Base-by-base conservation (phyloP, 1,284 basidiomycete genomes). In the Rhodotorula sp. region DNA sequence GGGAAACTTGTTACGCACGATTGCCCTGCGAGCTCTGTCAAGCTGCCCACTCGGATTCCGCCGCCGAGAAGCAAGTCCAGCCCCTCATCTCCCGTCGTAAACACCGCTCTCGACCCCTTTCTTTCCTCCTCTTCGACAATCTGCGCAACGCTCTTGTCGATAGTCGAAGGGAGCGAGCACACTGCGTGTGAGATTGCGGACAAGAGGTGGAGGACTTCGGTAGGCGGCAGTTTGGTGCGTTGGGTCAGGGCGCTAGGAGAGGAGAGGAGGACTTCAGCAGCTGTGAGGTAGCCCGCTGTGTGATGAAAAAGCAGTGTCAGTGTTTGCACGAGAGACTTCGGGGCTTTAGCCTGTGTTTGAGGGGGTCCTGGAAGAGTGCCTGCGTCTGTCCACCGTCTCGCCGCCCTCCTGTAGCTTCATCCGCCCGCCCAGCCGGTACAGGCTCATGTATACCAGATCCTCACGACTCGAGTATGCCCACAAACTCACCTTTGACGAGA, bases 21-120 rank as follows among this genome's bases (percentile, higher is more conserved):
- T 26, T 73, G 66, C 24, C 73, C 73, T 1, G 70, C 73, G 4
- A 74, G 44, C 58, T 74, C 73, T 0, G 73, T 74, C 28, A 74
- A 8, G 50, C 28, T 55, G 5, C 73, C 70, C 11, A 64, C 20
- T 9, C 59, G 50, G 22, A 74, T 47, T 3, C 73, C 73, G 22
- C 65, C 66, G 20, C 64, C 70, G 10, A 74, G 57, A 31, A 74
- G 37, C 5, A 20, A 28, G 44, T 74, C 73, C 30, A 74, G 28
- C 15, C 59, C 59, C 0, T 52, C n/a, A 31, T 74, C 73, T 1
- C 70, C 68, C 28, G 62, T 66, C 34, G 68, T 65, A 28, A 70
- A 53, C 11, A 37, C 22, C 13, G 18, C 31, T 1, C 11, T 46
- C 15, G 2, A 4, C 2, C 37, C n/a, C 11, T 15, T 28, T 30